Percentiles rank a stretch among this genome's conserved stretches.
Conservation (phyloP, 495 filamentous ascomycete species). For the Neurospora sp. region DNA sequence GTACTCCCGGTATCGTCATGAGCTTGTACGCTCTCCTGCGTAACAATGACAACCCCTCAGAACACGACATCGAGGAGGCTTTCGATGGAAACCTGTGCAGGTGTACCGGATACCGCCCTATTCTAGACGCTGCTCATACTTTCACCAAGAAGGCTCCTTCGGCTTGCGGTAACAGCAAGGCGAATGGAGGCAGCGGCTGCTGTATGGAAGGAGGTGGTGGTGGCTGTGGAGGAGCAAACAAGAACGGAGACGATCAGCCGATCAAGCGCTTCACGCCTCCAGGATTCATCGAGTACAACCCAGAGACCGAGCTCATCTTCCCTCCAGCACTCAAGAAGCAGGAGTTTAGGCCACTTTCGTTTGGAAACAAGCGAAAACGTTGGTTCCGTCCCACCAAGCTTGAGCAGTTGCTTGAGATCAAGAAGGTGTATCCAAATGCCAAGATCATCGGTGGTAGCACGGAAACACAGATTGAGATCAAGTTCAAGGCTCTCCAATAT, state of each 20-base stretch:
- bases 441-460: conserved; percentile 95
- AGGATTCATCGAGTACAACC: conserved; percentile 85
- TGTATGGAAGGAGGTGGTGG: conserved; percentile 51
- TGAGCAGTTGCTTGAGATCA: conserved; percentile 83
- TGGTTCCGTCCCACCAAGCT: conserved; percentile 89
- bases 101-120: conserved; percentile 91
- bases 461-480: conserved; percentile 96
- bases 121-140: conserved; percentile 81
- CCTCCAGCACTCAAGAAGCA: conserved; percentile 76
- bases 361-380: conserved; percentile 89
- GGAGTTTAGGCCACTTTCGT: conserved; percentile 67
- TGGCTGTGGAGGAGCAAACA: conserved; percentile 48
- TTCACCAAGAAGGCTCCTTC: conserved; percentile 41
- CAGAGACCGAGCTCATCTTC: conserved; percentile 92
- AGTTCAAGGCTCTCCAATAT: conserved; percentile 94
- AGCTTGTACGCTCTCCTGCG: conserved; percentile 74
- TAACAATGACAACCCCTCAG: conserved; percentile 57
- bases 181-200: conserved; percentile 56
- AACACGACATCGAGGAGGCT: conserved; percentile 75
- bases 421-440: conserved; percentile 69
- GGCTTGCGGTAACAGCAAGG: conserved; percentile 46
- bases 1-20: conserved; percentile 97
- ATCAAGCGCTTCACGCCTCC: conserved; percentile 68
- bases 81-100: conserved; percentile 95
- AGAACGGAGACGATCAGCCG: conserved; percentile 36